Base-by-base conservation (phyloP, 495 filamentous ascomycete species). In the Lasiosphaeria ovina region DNA sequence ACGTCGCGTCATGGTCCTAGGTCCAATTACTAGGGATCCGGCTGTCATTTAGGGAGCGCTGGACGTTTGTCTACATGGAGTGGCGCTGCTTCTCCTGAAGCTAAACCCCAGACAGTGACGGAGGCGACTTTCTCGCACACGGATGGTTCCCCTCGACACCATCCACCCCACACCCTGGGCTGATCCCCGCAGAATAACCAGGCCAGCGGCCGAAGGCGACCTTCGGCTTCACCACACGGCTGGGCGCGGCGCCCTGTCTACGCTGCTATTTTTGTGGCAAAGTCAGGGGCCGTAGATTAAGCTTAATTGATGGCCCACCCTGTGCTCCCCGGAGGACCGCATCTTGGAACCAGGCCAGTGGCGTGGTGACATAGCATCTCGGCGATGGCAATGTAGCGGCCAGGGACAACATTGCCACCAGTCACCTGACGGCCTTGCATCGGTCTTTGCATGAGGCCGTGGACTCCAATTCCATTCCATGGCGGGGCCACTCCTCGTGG, bases 231-330 rank as follows among this genome's bases (percentile, higher is more conserved):
- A 51, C 51, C 44, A 55, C 49, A 36, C 42, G 38, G 45, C 50
- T 38, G 54, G 54, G 52, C 52, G 38, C 49, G 58, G 54, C 47
- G 57, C 55, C 38, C 50, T 53, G 35, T 58, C 61, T 12, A 33
- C 9, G 70, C 62, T 76, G 51, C 73, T 76, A 77, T 76, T 76
- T 76, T 76, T 63, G 66, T 69, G 62, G 62, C 62, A 54, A 35
- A 50, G 24, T 45, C 59, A 61, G 59, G 66, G 66, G 35, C 62
- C 60, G 61, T 72, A 74, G 60, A 77, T 74, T 77, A 74, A 74
- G 75, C 70, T 77, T 74, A 69, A 72, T 71, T 74, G 67, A 52
- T 61, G 63, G 51, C 44, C 57, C 57, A 55, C 59, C 59, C 17
- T 9, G 51, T 9, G 38, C 54, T 64, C 55, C 56, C 59, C 59